Conservation (phyloP, 352 stramenopile species). For the Phytophthora tubulina region DNA sequence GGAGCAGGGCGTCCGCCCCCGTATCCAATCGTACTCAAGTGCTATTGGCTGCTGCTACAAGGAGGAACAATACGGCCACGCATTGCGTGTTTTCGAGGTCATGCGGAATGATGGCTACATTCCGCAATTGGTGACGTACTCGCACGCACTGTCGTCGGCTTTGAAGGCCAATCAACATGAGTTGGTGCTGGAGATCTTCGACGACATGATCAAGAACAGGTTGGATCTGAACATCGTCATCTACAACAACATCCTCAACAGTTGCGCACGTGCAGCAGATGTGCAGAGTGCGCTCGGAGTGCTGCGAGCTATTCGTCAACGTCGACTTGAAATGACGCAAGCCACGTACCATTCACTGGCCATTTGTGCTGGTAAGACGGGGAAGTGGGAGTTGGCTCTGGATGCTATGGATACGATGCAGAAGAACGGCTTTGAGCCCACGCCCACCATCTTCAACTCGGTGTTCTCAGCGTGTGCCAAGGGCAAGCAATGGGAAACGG, state of each 20-base stretch:
- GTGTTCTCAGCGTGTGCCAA: conserved; percentile 84
- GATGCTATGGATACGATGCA: conserved; percentile 68
- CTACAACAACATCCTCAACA: conserved; percentile 91
- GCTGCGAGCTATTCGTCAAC: conserved; percentile 70
- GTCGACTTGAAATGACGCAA: conserved; percentile 71
- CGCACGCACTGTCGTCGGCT: conserved; percentile 82
- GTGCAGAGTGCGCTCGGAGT: conserved; percentile 77
- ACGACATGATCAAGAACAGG: conserved; percentile 84
- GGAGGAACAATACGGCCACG: conserved; percentile 67
- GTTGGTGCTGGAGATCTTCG: conserved; percentile 90
- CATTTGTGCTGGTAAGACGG: conserved; percentile 82
- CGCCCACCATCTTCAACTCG: conserved; percentile 83
- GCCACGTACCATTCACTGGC: conserved; percentile 84
- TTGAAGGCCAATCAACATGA: conserved; percentile 82
- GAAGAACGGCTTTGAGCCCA: conserved; percentile 61
- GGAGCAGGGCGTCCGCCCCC: conserved; percentile 72
- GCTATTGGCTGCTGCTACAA: conserved; percentile 86
- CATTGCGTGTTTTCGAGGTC: conserved; percentile 88
- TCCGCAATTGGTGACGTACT: conserved; percentile 84
- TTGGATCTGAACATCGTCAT: conserved; percentile 80
- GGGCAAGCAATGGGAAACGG: conserved; percentile 73
- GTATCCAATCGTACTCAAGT: conserved; percentile 86
- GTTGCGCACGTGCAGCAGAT: conserved; percentile 76
- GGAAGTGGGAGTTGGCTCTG: conserved; percentile 73
- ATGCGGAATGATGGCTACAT: conserved; percentile 89